A percentile compares a stretch with the other conserved stretches of the same genome.
These are phyloP conservation scores for Collybiopsis confluens DNA, from an alignment of 768 basidiomycete species.

Conservation along the genomic window DNA sequence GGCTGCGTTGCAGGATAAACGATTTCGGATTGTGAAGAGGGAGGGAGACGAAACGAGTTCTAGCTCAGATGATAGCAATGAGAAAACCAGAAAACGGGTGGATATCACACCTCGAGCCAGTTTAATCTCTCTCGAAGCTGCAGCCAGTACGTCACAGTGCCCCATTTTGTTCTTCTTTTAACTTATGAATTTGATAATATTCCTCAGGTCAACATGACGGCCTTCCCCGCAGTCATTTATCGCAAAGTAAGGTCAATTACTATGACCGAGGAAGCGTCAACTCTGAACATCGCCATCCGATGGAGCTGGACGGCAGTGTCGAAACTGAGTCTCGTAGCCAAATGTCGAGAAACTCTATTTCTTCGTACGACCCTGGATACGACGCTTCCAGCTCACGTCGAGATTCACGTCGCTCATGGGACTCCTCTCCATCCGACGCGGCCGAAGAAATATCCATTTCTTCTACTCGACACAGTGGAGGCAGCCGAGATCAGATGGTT, in stretches of 20 bases:
- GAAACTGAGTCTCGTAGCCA: not conserved
- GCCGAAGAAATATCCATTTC: too few relatives aligned
- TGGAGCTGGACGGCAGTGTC: not conserved
- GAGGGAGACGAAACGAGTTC: constrained; percentile 4
- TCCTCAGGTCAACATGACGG: not conserved
- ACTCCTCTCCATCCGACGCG: not conserved
- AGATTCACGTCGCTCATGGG: not conserved
- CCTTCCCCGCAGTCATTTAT: constrained; percentile 2
- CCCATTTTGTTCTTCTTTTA: not conserved
- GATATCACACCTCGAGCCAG: not conserved
- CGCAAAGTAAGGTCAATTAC: constrained; percentile 1
- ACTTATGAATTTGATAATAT: not conserved
- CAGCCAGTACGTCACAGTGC: not conserved
- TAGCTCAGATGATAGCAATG: not conserved
- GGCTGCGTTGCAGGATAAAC: not conserved
- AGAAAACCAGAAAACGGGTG: not conserved
- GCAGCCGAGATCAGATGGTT: too few relatives aligned
- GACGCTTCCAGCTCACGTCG: constrained; percentile 1
- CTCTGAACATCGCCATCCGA: not conserved
- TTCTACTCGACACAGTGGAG: too few relatives aligned
- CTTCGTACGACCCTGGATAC: constrained; percentile 1
- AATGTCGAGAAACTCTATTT: not conserved
- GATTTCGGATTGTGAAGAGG: not conserved
- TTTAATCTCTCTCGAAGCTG: not conserved
- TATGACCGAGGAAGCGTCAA: not conserved